Evolutionary conservation across 2,329 filamentous ascomycete genomes (phyloP), one percentile per base, ranked within the genome.

Genomic region (Rhynchosporium graminicola): DNA sequence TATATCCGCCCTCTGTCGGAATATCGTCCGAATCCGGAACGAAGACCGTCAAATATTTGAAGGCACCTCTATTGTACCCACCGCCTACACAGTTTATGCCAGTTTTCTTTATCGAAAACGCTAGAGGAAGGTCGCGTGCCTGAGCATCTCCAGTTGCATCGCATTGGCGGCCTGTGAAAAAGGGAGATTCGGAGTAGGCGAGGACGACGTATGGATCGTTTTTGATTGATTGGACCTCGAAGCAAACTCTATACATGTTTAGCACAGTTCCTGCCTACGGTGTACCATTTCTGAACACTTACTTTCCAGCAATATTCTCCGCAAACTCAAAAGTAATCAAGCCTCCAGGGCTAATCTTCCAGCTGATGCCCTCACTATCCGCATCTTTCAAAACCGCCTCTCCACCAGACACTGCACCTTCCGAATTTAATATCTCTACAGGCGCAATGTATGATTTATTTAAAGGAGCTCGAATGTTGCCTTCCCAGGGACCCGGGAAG

Each of bases 281-380:
- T 9, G 20, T 13, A 9, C 28, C 3, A 8, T 38, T 10, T 33
- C 9, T 29, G 1, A 45, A 36, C 5, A 58, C 72, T 56, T 68
- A 78, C 77, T 75, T 70, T 54, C 77, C 77, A 50, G 71, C 73
- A 63, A 77, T 77, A 59, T 79, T 78, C 69, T 79, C 74, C 4
- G 64, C 71, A 62, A 79, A 79, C 59, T 76, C 76, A 51, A 77
- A 72, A 5, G 75, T 78, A 60, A 78, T 65, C 48, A 74, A 66
- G 13, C 74, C 75, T 26, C 76, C 62, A 75, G 71, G 60, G 38
- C 66, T 60, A 28, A 72, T 64, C 38, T 48, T 61, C 60, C 63
- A 69, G 2, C 54, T 58, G 28, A 63, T 52, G 3, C 60, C 63
- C 29, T 48, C 43, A 3, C 60, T 45, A 20, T 46, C 42, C 1